These are phyloP conservation scores for Lipomyces kockii DNA, from an alignment of 805 yeast genomes.

Conservation along the genomic window DNA sequence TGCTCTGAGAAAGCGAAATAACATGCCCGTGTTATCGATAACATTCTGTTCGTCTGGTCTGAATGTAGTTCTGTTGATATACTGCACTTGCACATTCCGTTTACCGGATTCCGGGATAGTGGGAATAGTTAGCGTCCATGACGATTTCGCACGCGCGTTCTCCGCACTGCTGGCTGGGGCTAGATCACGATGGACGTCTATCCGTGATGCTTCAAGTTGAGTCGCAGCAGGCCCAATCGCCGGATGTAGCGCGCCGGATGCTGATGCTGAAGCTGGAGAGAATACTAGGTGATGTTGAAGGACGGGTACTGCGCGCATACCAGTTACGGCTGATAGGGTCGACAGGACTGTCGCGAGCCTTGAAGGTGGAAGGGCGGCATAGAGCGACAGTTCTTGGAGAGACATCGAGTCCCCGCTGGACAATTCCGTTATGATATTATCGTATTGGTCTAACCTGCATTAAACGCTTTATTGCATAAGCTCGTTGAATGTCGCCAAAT, in stretches of 20 bases:
- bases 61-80: constrained; percentile 17
- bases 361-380: constrained; percentile 42
- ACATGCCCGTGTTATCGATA: constrained; percentile 8
- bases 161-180: not conserved
- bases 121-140: constrained; percentile 43
- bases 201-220: constrained; percentile 32
- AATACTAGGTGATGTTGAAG: constrained; percentile 43
- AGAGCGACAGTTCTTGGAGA: constrained; percentile 47
- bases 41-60: not conserved
- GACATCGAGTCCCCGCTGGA: constrained; percentile 4
- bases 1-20: constrained; percentile 29
- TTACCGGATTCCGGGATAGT: constrained; percentile 50
- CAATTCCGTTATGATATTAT: not conserved
- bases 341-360: constrained; percentile 43
- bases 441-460: too few species aligned
- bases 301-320: constrained; percentile 44
- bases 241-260: not conserved
- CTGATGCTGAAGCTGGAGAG: constrained; percentile 40
- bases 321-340: constrained; percentile 46
- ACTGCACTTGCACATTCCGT: constrained; percentile 35
- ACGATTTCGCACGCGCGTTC: not conserved
- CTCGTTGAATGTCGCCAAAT: too few species aligned
- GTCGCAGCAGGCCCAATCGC: constrained; percentile 10
- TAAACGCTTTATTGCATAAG: too few species aligned
- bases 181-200: constrained; percentile 23